A percentile compares a stretch with the other conserved stretches of the same genome.
These are phyloP conservation scores for Fraxinus paxiana DNA, from an alignment of 305 asterid species.

Conservation along the genomic window DNA sequence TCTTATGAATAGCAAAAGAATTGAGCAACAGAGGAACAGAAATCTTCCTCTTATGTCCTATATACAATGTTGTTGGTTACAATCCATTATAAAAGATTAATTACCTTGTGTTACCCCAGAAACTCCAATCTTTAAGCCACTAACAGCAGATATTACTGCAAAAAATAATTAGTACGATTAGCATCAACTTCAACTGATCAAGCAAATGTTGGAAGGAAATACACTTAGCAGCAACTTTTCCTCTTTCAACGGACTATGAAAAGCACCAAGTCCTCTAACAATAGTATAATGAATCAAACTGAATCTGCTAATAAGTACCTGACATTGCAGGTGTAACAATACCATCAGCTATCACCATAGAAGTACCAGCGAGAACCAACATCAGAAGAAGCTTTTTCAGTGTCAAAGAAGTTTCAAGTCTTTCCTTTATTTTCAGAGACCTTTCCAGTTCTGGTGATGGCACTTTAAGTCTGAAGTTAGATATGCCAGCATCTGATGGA, in stretches of 20 bases:
- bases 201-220: slow-evolving; percentile 12
- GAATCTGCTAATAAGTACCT: slow-evolving; percentile 45
- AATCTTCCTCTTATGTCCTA: not conserved
- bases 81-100: slow-evolving; percentile 22
- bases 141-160: slow-evolving; percentile 95
- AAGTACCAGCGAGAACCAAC: slow-evolving; percentile 95
- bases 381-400: slow-evolving; percentile 77
- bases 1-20: not conserved
- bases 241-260: slow-evolving; percentile 11
- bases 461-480: slow-evolving; percentile 93
- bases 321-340: slow-evolving; percentile 99
- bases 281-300: slow-evolving; percentile 15
- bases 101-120: slow-evolving; percentile 74
- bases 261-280: slow-evolving; percentile 19
- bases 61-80: slow-evolving; percentile 1
- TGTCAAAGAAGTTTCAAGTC: slow-evolving; percentile 80
- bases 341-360: slow-evolving; percentile 99
- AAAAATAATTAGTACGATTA: slow-evolving; percentile 7
- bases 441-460: slow-evolving; percentile 95
- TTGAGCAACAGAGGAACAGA: slow-evolving; percentile 16
- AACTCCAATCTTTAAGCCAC: slow-evolving; percentile 87
- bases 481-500: slow-evolving; percentile 90
- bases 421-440: slow-evolving; percentile 87
- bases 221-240: not conserved
- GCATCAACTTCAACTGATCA: slow-evolving; percentile 19